These are phyloP conservation scores for Castanea sativa DNA, from an alignment of 306 rosid genomes.

Conservation along the genomic window DNA sequence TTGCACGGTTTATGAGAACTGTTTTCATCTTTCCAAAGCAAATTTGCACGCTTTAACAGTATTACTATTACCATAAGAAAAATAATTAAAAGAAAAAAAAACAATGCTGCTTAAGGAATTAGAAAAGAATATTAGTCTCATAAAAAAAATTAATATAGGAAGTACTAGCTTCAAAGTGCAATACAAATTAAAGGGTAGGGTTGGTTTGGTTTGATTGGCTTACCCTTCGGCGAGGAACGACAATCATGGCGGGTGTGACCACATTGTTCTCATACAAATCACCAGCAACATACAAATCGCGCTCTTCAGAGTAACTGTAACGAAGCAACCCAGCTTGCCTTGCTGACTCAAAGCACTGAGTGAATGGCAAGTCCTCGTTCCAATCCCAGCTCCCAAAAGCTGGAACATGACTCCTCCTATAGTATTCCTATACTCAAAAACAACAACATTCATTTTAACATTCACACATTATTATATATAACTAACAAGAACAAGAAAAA, in stretches of 20 bases:
- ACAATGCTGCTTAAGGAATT: too few relatives aligned
- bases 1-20: neutral
- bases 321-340: conserved; percentile 53
- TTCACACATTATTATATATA: neutral
- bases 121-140: too few relatives aligned
- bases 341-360: conserved; percentile 85
- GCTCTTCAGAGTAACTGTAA: conserved; percentile 53
- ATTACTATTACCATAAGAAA: neutral
- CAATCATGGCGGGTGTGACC: conserved; percentile 80
- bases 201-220: neutral
- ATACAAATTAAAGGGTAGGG: neutral
- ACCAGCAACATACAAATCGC: conserved; percentile 71
- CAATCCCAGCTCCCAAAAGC: conserved; percentile 97
- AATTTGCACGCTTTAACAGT: neutral
- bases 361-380: conserved; percentile 76
- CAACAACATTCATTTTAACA: neutral
- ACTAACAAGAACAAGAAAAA: neutral
- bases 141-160: too few relatives aligned
- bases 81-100: neutral
- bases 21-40: neutral
- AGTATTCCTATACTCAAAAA: conserved; percentile 46
- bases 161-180: neutral
- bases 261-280: conserved; percentile 69
- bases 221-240: conserved; percentile 83
- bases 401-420: conserved; percentile 58